Percentiles rank a stretch among this genome's conserved stretches.
phyloP scores from a whole-genome alignment of 306 rosid species.

The Medicago ruthenica region DNA sequence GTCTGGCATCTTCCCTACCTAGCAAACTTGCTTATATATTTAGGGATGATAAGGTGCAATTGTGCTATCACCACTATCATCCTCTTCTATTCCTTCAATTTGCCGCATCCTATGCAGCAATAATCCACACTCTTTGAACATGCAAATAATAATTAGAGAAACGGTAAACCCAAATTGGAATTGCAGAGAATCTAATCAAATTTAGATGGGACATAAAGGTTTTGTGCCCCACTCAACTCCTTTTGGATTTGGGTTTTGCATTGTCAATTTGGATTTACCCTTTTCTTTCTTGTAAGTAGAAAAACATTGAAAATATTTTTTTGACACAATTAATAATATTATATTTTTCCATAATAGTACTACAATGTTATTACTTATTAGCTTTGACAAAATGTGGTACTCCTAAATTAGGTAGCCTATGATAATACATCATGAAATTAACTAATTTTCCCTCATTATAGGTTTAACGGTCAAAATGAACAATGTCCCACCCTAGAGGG shows the following conservation, averaged over 20 bases:
- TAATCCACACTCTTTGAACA: constrained; percentile 20
- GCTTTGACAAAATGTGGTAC: background rate
- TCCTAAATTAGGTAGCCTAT: constrained; percentile 1
- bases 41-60: constrained; percentile 18
- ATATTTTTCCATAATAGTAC: background rate
- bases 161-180: constrained; percentile 45
- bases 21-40: constrained; percentile 8
- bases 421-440: background rate
- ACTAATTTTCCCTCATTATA: constrained; percentile 42
- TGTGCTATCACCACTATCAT: background rate
- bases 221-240: constrained; percentile 54
- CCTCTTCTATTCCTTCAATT: constrained; percentile 46
- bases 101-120: constrained; percentile 54
- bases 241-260: constrained; percentile 45
- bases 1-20: constrained; percentile 45
- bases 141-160: constrained; percentile 20
- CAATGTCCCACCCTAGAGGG: constrained; percentile 37
- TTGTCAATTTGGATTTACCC: constrained; percentile 45
- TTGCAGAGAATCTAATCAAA: constrained; percentile 45
- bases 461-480: constrained; percentile 46
- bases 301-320: constrained; percentile 35
- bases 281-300: constrained; percentile 41
- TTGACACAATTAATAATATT: background rate
- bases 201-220: constrained; percentile 67
- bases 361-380: background rate